Evolutionary conservation across 345 rosid genomes (phyloP), one percentile per base, ranked within the genome.

Genomic region (Pistacia vera): DNA sequence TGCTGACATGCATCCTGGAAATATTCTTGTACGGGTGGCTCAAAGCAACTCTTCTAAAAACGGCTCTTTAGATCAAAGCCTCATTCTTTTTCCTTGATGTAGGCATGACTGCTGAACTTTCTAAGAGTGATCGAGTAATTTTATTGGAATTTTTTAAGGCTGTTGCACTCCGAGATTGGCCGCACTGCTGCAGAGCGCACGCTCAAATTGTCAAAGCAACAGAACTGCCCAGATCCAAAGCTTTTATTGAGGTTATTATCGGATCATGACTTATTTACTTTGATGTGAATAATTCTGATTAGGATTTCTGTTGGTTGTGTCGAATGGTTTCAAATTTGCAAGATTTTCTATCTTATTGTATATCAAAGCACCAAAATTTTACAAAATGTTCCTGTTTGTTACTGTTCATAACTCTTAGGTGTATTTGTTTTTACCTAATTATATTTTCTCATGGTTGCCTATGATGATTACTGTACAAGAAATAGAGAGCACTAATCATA

Each of bases 1-100:
- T 66, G 99, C 99, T 4, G 98, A 97, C 85, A 92, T 97, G 99
- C 98, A 97, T 89, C 98, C 99, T 17, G 98, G 98, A 55, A 97
- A 97, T 73, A 97, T 97, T 79, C 95, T 94, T 70, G 98, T 97
- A 51, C 86, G 97, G 66, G 87, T 90, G 82, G 17, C 91, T 67
- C 83, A 85, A 51, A 85, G 71, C 79, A 88, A 87, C 75, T 70
- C 90, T 77, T 88, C 96, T 78, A 80, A 73, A 92, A 88, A 79
- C 86, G 83, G 72, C 81, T 91, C 62, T 97, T 90, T 76, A 90
- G 77, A 81, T 86, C 90, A 75, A 97, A 92, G 91, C 99, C 99
- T 63, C 99, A 97, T 77, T 97, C 41, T 77, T 97, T 68, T 97
- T 97, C 90, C 90, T 97, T 71, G 99, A 97, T 78, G 99, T 97